phyloP scores from a whole-genome alignment of 2,329 filamentous ascomycete species.

The Penicillium sp. region DNA sequence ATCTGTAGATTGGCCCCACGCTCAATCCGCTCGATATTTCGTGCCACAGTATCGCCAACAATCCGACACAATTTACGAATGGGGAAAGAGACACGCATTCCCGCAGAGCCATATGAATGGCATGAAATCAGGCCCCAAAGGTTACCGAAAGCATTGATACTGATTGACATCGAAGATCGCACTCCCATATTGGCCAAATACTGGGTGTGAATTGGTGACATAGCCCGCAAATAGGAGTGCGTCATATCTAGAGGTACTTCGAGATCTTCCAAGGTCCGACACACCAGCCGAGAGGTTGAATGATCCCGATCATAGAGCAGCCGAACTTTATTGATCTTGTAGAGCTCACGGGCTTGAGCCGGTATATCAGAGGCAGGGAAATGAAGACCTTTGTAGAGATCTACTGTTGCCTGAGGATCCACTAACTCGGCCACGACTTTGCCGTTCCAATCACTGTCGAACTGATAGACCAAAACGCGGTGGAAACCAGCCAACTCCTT shows the following conservation, averaged over 20 bases:
- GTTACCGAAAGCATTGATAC: constrained; percentile 69
- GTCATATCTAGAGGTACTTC: constrained; percentile 77
- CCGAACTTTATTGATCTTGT: constrained; percentile 86
- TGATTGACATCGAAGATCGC: constrained; percentile 77
- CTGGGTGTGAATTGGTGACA: constrained; percentile 85
- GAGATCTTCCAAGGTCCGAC: constrained; percentile 67
- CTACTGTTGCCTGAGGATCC: constrained; percentile 76
- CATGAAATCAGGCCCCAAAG: constrained; percentile 88
- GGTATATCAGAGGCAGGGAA: constrained; percentile 86
- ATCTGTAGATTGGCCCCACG: constrained; percentile 76
- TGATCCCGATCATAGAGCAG: constrained; percentile 83
- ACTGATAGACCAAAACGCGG: constrained; percentile 91
- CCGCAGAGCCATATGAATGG: constrained; percentile 77
- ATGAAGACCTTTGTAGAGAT: constrained; percentile 83
- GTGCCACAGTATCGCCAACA: constrained; percentile 80
- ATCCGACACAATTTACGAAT: constrained; percentile 90
- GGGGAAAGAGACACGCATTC: constrained; percentile 87
- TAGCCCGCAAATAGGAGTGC: constrained; percentile 76
- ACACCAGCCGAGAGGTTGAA: constrained; percentile 78
- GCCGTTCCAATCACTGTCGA: constrained; percentile 81
- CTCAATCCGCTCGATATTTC: constrained; percentile 84
- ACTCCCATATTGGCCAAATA: constrained; percentile 88
- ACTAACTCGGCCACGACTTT: constrained; percentile 86
- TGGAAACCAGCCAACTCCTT: constrained; percentile 65
- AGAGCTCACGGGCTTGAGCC: constrained; percentile 84